Evolutionary conservation across 2,329 filamentous ascomycete species (phyloP), one percentile per base, ranked within the genome.

Genomic region (Fusarium cyanostomum): DNA sequence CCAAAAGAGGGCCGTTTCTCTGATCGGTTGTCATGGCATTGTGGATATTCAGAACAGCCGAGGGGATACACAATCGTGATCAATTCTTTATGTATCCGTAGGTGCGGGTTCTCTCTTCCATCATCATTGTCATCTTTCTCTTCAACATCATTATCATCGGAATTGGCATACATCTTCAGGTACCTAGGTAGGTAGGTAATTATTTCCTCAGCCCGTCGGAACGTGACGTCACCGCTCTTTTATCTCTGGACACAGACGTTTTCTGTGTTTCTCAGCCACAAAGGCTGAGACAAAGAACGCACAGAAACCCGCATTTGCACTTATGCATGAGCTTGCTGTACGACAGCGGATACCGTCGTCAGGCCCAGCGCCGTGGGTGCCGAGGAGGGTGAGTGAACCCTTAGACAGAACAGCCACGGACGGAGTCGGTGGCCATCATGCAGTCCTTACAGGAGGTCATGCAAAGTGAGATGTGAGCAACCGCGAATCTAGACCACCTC

Each of bases 1-100:
- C 35, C 24, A 38, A 55, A 46, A 42, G 49, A 53, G 59, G 59
- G 42, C 52, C 52, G 59, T 62, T 52, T 62, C 35, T 49, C 13
- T 31, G 13, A 28, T 48, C 28, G 26, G n/a, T n/a, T 43, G 39
- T 43, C 42, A 16, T 12, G 30, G 42, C 43, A 46, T 31, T 26
- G 24, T 24, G 43, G 43, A 13, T n/a, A n/a, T 46, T n/a, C 28
- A 13, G 18, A 51, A 34, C 54, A 61, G 28, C 37, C 56, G 41
- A 52, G 28, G 21, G 37, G 7, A 38, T 28, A 33, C 16, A 41
- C 16, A 35, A 58, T 62, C 37, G 31, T 30, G 41, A 52, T 58
- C 35, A 24, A 51, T 26, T 15, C 11, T 11, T 15, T 49, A 16
- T 10, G 27, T 28, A 28, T n/a, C n/a, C 35, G 31, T 34, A 21